phyloP scores from a whole-genome alignment of 192 early-diverging fungal species.

The Coemansia sp. region DNA sequence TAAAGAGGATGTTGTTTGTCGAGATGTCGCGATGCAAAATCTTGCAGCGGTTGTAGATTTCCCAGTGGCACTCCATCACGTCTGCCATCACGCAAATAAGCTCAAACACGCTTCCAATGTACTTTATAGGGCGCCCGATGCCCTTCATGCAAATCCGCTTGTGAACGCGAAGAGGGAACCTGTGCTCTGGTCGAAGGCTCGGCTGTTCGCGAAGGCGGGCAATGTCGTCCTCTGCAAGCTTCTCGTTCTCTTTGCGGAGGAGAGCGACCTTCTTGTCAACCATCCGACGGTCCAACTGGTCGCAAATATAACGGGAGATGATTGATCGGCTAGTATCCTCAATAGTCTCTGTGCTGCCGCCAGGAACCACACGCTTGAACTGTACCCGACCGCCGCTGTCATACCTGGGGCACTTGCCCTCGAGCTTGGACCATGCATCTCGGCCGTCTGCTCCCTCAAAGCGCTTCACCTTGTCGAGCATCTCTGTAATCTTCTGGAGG shows the following conservation, averaged over 20 bases:
- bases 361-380: neutral
- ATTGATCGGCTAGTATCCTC: slow-evolving; percentile 11
- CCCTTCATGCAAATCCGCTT: slow-evolving; percentile 18
- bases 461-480: neutral
- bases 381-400: slow-evolving; percentile 5
- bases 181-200: no score
- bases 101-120: neutral
- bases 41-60: slow-evolving; percentile 2
- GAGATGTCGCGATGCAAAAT: slow-evolving; percentile 27
- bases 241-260: no score
- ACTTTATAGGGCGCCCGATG: slow-evolving; percentile 12
- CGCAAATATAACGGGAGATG: neutral
- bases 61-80: slow-evolving; percentile 15
- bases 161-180: slow-evolving; percentile 6
- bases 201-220: no score
- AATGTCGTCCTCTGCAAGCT: no score
- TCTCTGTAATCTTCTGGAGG: neutral
- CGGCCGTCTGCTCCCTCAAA: neutral
- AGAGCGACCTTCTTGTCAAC: neutral
- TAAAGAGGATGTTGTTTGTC: slow-evolving; percentile 17
- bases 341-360: neutral
- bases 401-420: slow-evolving; percentile 7
- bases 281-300: neutral
- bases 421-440: neutral
- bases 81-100: slow-evolving; percentile 23